Evolutionary conservation across 805 yeast genomes (phyloP), one percentile per base, ranked within the genome.

Genomic region (Metschnikowia shivogae): DNA sequence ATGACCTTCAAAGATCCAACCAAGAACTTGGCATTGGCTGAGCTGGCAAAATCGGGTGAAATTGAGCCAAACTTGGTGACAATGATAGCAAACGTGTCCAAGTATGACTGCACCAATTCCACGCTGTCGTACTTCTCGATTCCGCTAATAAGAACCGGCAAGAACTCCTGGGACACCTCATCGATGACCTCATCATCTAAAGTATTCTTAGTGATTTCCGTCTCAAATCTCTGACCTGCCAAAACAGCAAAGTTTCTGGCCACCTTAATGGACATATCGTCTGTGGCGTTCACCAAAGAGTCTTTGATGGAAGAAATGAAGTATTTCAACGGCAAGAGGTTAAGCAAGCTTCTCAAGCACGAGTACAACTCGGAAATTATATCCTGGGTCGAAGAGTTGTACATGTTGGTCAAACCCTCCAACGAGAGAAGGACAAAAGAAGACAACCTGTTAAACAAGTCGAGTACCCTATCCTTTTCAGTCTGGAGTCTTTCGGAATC

Each of bases 291-390:
- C 34, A 70, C 58, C 50, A 78, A 68, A 0, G 71, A 62, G 17
- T 65, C 67, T 13, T 65, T 49, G 20, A 86, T 74, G 1, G 95
- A 79, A 13, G 73, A 69, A 26, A 84, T 83, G 61, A 87, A 90
- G 52, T 80, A 77, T 49, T 75, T 75, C 51, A 89, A 77, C 27
- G 98, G 97, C 43, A 92, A 69, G 49, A 89, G 70, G 46, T 81
- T 80, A 47, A 92, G 67, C 50, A 83, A 67, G 52, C 78, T 78
- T 29, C 81, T 78, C 51, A 92, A 70, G 41, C 87, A 64, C 24
- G 70, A 73, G 59, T 80, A 80, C 43, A 83, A 64, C 29, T 68
- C 70, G 35, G 58, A 62, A 14, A 73, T 65, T 20, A 73, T 64
- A 12, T 62, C 62, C 20, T 47, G 48, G 34, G 45, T 46, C 31